Evolutionary conservation across 108 stramenopile species (phyloP).

Genomic region (Cyclotella kingstonii): DNA sequence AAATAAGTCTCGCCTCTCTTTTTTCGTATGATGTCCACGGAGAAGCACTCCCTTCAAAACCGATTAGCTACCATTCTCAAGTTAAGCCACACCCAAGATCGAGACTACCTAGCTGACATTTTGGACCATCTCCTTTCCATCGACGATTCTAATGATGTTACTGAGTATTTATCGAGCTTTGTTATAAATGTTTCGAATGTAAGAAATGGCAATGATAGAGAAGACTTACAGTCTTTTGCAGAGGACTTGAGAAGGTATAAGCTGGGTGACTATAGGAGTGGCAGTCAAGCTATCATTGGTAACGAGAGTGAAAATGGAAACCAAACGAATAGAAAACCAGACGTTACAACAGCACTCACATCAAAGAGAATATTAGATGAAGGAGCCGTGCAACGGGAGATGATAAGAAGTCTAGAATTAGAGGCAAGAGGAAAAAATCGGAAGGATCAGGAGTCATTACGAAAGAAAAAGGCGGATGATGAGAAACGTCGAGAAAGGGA

Average conservation of each 20-base stretch:
- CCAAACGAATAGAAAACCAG: neutral
- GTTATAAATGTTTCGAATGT: slow-evolving; percentile 1
- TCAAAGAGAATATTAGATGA: slow-evolving; percentile 19
- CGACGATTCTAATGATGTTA: slow-evolving; percentile 28
- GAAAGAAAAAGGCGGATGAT: slow-evolving; percentile 1
- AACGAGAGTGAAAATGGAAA: neutral
- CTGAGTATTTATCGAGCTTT: slow-evolving; percentile 30
- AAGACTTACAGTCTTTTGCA: slow-evolving; percentile 14
- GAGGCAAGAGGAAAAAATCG: slow-evolving; percentile 26
- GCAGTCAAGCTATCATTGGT: neutral
- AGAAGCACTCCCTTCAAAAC: slow-evolving; percentile 15
- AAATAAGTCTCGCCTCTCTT: no score
- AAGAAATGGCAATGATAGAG: neutral
- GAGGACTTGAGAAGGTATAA: slow-evolving; percentile 22
- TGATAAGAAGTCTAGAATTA: slow-evolving; percentile 15
- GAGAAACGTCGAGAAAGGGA: slow-evolving; percentile 7
- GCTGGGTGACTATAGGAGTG: slow-evolving; percentile 7
- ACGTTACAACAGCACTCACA: neutral
- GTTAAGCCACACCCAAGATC: slow-evolving; percentile 25
- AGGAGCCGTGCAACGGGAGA: slow-evolving; percentile 20
- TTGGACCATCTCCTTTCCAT: slow-evolving; percentile 41
- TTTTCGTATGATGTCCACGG: neutral
- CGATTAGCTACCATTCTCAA: slow-evolving; percentile 27
- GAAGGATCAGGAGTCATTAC: slow-evolving; percentile 12
- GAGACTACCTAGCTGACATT: slow-evolving; percentile 28